Evolutionary conservation across 805 yeast species (phyloP), one percentile per base, ranked within the genome.

Genomic region (Hanseniaspora nectarophila): DNA sequence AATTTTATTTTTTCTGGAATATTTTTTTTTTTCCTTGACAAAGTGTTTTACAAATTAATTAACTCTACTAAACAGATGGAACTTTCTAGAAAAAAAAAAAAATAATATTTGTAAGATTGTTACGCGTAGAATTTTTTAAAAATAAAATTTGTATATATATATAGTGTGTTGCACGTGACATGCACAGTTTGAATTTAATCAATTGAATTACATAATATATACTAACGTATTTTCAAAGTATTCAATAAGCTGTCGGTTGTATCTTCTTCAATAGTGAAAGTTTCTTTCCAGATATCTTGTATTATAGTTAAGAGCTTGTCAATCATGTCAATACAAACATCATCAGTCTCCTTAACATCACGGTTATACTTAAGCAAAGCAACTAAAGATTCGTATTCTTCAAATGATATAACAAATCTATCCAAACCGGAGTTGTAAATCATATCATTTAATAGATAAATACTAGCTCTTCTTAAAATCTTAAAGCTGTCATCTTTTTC

Each of bases 401-500:
- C 61, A 34, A 42, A 49, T 12, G 53, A 49, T 18, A 49, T 49
- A 0, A 88, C 80, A 31, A 82, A 70, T 10, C 74, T 67, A 1
- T 72, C 67, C 10, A 75, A 63, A 4, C 76, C 77, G 2, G 76
- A 65, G 44, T 67, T 65, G 5, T 75, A 67, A 2, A 82, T 62
- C 48, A 84, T 63, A 61, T 82, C 90, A 56, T 75, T 72, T 2
- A 86, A 66, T 23, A 88, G 64, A 12, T 81, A 83, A 2, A 87
- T 72, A 0, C 95, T 86, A 1, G 94, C 71, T 35, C 96, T 71
- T 56, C 94, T 72, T 75, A 88, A 73, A 0, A 81, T 66, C 12
- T 59, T 60, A 0, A 66, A 60, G 15, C 63, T 58, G 1, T 67
- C 61, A 6, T 82, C 72, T n/a, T 64, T 67, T 2, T 72, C 73